Percentiles rank a stretch among this genome's conserved stretches.
phyloP scores from a whole-genome alignment of 1,284 basidiomycete species.

The Trichosporon faecale region DNA sequence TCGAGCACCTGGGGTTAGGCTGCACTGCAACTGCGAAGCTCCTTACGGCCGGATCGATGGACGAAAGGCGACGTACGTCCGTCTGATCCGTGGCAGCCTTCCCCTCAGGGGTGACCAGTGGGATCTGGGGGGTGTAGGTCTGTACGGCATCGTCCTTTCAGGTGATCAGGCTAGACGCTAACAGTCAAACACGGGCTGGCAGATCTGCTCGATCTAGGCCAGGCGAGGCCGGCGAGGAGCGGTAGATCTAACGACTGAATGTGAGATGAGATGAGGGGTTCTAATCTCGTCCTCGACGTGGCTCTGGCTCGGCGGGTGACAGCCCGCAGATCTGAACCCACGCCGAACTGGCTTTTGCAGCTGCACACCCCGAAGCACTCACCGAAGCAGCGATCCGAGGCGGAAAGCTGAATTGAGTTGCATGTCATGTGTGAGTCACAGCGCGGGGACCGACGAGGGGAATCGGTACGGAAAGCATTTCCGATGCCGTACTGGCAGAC shows the following conservation, averaged over 20 bases:
- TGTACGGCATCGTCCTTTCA: conserved; percentile 4
- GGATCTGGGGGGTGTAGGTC: neutral
- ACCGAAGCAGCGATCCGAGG: neutral
- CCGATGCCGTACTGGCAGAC: neutral
- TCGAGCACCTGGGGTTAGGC: neutral
- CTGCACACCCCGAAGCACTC: no score
- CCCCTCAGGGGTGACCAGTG: neutral
- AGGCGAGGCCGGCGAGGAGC: neutral
- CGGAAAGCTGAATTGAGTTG: neutral
- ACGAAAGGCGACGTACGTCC: neutral
- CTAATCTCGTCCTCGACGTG: neutral
- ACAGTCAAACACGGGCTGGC: neutral
- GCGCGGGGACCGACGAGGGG: neutral
- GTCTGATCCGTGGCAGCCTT: neutral
- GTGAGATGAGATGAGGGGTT: neutral
- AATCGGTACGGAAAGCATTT: neutral
- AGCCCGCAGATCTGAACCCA: neutral
- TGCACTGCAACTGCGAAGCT: neutral
- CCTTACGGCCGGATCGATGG: neutral
- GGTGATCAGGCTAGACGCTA: neutral
- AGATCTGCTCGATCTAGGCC: neutral
- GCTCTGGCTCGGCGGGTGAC: neutral
- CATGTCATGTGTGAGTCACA: neutral
- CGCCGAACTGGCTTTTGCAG: neutral
- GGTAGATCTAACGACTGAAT: neutral